phyloP scores from a whole-genome alignment of 345 rosid species.

The Rhizophora apiculata region DNA sequence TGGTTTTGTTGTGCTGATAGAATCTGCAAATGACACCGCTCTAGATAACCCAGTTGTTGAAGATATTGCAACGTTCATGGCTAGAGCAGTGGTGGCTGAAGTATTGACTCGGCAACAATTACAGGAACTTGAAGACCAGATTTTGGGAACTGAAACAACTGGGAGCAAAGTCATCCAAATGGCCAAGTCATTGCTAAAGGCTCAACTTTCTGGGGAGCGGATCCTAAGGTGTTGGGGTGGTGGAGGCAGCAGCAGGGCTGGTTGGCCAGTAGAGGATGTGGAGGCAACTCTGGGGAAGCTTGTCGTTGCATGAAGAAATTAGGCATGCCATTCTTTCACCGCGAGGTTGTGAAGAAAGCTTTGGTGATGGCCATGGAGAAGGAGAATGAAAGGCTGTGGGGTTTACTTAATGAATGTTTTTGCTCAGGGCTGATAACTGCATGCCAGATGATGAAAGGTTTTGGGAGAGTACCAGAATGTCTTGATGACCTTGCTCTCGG shows the following conservation, averaged over 20 bases:
- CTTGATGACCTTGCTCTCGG: slow-evolving; percentile 76
- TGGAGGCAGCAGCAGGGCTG: slow-evolving; percentile 54
- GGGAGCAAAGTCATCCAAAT: slow-evolving; percentile 64
- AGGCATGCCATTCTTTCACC: slow-evolving; percentile 85
- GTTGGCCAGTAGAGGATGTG: slow-evolving; percentile 71
- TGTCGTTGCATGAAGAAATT: slow-evolving; percentile 71
- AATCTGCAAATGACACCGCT: slow-evolving; percentile 79
- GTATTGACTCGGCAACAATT: slow-evolving; percentile 66
- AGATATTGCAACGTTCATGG: slow-evolving; percentile 80
- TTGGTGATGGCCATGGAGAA: slow-evolving; percentile 57
- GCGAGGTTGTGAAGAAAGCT: slow-evolving; percentile 80
- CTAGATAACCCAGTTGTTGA: slow-evolving; percentile 73
- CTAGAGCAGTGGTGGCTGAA: slow-evolving; percentile 82
- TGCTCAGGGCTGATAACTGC: slow-evolving; percentile 64
- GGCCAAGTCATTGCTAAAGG: slow-evolving; percentile 75
- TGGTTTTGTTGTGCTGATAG: slow-evolving; percentile 65
- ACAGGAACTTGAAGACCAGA: slow-evolving; percentile 56
- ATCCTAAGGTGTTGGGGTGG: slow-evolving; percentile 87
- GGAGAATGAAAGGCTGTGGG: slow-evolving; percentile 55
- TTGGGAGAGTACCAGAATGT: slow-evolving; percentile 56
- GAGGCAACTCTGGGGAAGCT: slow-evolving; percentile 70
- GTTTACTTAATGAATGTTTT: slow-evolving; percentile 51
- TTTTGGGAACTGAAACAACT: slow-evolving; percentile 41
- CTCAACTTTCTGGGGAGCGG: slow-evolving; percentile 75
- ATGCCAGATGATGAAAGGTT: slow-evolving; percentile 79